Evolutionary conservation across 768 basidiomycete species (phyloP), one percentile per base, ranked within the genome.

Genomic region (Tulasnella sp.): DNA sequence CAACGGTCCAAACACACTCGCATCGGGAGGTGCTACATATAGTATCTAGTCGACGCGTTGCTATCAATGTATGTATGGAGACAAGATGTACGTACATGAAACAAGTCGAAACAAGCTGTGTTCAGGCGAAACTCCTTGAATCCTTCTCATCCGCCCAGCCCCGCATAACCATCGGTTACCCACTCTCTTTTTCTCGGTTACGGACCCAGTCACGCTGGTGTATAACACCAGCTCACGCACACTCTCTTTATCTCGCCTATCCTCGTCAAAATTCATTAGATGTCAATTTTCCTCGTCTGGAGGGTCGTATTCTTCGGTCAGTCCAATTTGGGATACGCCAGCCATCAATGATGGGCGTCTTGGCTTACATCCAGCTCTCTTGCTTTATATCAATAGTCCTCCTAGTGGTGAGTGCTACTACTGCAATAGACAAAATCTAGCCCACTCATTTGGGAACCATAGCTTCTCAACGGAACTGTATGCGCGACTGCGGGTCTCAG

Each of bases 391-490:
- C 27, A 4, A 23, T 43, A 59, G 58, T 27, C 27, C 27, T 59
- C 30, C 49, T 59, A 44, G 34, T 59, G 30, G 58, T 59, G 23
- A 38, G 34, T 30, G 58, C 50, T 38, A 26, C 4, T 11, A 4
- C 21, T 23, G 7, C 49, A 2, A 19, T 26, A 19, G 7, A 34
- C n/a, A 4, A 4, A 1, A 10, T 30, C 27, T n/a, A 30, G 51
- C 8, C 21, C 21, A 24, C 45, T 15, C 27, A 56, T 50, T 19
- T 17, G 17, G 17, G 34, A 29, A 7, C 3, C 29, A 2, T 23
- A 59, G 58, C 47, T 51, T 27, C 27, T 59, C 58, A 59, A 59
- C 50, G 58, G 29, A 13, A 48, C 38, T n/a, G 23, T 59, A 26
- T 34, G 26, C 27, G 58, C 58, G 13, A 13, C 50, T 1, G 58